Percentiles rank a stretch among this genome's conserved stretches.
Evolutionary conservation across 2,329 filamentous ascomycete genomes (phyloP).

Genomic region (Bisporella sp.): DNA sequence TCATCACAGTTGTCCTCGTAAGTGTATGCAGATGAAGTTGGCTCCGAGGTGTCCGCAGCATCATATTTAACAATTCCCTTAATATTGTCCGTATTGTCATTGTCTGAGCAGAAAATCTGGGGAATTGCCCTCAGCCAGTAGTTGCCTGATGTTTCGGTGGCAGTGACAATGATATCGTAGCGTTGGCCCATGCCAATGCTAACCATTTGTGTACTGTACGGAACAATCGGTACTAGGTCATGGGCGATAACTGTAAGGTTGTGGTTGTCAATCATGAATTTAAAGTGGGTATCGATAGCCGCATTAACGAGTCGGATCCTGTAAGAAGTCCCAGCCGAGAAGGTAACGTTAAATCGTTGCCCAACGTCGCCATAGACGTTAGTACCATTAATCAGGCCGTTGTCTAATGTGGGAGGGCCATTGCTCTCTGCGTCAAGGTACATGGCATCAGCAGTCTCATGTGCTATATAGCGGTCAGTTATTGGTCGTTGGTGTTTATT

Average conservation of each 20-base stretch:
- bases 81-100: constrained; percentile 41
- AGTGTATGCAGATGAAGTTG: constrained; percentile 11
- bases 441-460: constrained; percentile 14
- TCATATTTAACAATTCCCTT: constrained; percentile 40
- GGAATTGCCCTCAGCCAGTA: constrained; percentile 54
- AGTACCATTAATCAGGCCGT: constrained; percentile 19
- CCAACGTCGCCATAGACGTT: constrained; percentile 9
- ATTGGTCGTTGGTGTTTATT: too few species aligned
- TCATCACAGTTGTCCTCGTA: constrained; percentile 18
- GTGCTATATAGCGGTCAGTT: not conserved
- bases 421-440: constrained; percentile 10
- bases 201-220: constrained; percentile 34
- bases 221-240: constrained; percentile 36
- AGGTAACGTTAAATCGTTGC: constrained; percentile 22
- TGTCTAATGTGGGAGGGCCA: constrained; percentile 8
- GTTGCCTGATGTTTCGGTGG: constrained; percentile 35
- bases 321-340: constrained; percentile 34
- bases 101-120: constrained; percentile 42
- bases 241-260: constrained; percentile 59
- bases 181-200: constrained; percentile 50
- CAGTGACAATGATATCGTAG: constrained; percentile 36
- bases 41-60: constrained; percentile 4
- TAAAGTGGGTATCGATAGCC: constrained; percentile 35
- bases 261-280: constrained; percentile 38
- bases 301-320: constrained; percentile 40